Conservation (phyloP, 306 rosid species). For the Trifolium fragiferum region DNA sequence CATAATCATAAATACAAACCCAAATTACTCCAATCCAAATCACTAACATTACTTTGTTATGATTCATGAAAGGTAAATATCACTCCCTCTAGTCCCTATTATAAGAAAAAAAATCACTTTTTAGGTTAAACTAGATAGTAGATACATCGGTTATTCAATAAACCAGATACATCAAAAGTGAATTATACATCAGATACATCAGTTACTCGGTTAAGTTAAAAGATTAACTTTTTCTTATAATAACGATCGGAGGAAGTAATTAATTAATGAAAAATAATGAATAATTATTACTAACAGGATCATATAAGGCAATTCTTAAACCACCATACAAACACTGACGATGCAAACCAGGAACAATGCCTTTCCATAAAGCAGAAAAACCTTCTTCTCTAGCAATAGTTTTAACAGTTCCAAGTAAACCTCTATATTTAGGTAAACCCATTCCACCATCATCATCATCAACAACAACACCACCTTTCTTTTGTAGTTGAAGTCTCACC, state of each 20-base stretch:
- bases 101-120: too few relatives aligned
- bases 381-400: conserved; percentile 98
- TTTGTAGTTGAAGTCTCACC: conserved; percentile 97
- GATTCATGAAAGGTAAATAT: too few relatives aligned
- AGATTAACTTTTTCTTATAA: too few relatives aligned
- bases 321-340: conserved; percentile 97
- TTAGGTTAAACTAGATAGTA: too few relatives aligned
- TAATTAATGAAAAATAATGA: not conserved
- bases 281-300: conserved; percentile 76
- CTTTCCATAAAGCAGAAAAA: conserved; percentile 83
- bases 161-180: too few relatives aligned
- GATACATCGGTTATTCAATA: too few relatives aligned
- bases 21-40: not conserved
- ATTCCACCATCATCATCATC: conserved; percentile 48
- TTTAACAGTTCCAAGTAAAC: conserved; percentile 73
- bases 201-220: too few relatives aligned
- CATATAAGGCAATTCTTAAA: conserved; percentile 93
- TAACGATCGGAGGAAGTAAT: too few relatives aligned
- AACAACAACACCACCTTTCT: conserved; percentile 48
- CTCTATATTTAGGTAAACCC: conserved; percentile 67
- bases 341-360: conserved; percentile 92
- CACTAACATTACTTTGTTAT: not conserved
- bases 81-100: too few relatives aligned
- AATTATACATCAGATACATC: too few relatives aligned
- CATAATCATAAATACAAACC: conserved; percentile 55